phyloP scores from a whole-genome alignment of 305 asterid genomes.

The Petunia hybrid region DNA sequence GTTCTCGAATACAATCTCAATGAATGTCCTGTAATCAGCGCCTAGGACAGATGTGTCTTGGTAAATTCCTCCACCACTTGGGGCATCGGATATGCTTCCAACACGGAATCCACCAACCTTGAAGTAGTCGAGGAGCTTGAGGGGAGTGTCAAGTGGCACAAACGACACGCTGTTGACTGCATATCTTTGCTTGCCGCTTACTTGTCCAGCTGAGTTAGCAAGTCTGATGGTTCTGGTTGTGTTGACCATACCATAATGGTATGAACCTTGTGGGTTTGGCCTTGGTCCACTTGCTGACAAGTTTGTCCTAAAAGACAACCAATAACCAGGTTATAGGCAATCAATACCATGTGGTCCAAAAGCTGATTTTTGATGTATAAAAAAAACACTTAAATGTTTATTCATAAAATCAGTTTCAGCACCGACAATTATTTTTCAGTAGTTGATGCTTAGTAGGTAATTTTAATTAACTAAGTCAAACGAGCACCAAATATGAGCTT shows the following conservation, averaged over 20 bases:
- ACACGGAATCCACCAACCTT: slow-evolving; percentile 65
- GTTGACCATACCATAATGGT: slow-evolving; percentile 83
- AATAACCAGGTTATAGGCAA: background rate
- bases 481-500: background rate
- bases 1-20: slow-evolving; percentile 88
- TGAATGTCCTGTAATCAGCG: slow-evolving; percentile 64
- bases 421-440: no score
- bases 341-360: background rate
- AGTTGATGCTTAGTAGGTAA: background rate
- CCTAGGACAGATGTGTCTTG: slow-evolving; percentile 78
- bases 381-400: no score
- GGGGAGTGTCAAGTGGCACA: slow-evolving; percentile 77
- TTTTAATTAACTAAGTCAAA: background rate
- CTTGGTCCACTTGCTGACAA: slow-evolving; percentile 97
- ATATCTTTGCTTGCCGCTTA: slow-evolving; percentile 82
- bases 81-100: slow-evolving; percentile 69
- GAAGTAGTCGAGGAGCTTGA: slow-evolving; percentile 85
- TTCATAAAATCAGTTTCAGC: no score
- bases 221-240: slow-evolving; percentile 72
- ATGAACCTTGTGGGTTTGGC: slow-evolving; percentile 93
- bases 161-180: slow-evolving; percentile 88
- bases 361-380: background rate
- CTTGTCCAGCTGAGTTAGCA: slow-evolving; percentile 78
- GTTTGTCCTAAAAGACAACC: slow-evolving; percentile 62
- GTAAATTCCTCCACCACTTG: slow-evolving; percentile 70